A percentile compares a stretch with the other conserved stretches of the same genome.
Conservation (phyloP, 306 rosid species). For the Gillenia trifoliata region DNA sequence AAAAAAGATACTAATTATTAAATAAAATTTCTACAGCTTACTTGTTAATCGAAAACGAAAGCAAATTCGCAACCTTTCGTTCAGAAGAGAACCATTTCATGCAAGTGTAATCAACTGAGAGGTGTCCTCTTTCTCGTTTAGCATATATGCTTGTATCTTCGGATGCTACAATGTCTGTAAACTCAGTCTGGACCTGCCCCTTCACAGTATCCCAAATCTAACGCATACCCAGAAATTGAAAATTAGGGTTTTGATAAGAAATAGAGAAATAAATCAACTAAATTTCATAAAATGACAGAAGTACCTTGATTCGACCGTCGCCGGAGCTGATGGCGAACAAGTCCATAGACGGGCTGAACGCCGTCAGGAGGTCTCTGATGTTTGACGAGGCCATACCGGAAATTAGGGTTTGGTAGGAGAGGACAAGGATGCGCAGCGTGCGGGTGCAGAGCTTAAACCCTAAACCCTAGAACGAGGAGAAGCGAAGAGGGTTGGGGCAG, state of each 20-base stretch:
- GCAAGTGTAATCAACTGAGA: constrained; percentile 89
- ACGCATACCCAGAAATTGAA: constrained; percentile 2
- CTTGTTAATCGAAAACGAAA: background rate
- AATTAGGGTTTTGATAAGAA: background rate
- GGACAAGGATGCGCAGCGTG: background rate
- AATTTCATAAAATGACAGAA: background rate
- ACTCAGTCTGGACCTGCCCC: constrained; percentile 86
- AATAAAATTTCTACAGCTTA: background rate
- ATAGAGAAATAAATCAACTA: background rate
- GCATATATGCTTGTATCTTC: constrained; percentile 41
- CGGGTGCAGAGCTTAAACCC: constrained; percentile 7
- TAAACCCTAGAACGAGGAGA: background rate
- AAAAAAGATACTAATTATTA: no score
- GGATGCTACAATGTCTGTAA: constrained; percentile 57
- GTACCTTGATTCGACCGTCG: constrained; percentile 89
- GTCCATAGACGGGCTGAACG: constrained; percentile 74
- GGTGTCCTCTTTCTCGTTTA: constrained; percentile 69
- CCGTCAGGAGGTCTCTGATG: constrained; percentile 68
- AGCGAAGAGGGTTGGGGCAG: background rate
- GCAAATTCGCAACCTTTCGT: constrained; percentile 46
- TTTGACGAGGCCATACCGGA: constrained; percentile 41
- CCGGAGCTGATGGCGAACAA: constrained; percentile 77
- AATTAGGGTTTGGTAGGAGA: background rate
- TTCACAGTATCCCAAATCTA: constrained; percentile 87
- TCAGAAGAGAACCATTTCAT: constrained; percentile 79